Evolutionary conservation across 140 eudicot genomes (phyloP), one percentile per base, ranked within the genome.

Genomic region (Senecio squalidus): DNA sequence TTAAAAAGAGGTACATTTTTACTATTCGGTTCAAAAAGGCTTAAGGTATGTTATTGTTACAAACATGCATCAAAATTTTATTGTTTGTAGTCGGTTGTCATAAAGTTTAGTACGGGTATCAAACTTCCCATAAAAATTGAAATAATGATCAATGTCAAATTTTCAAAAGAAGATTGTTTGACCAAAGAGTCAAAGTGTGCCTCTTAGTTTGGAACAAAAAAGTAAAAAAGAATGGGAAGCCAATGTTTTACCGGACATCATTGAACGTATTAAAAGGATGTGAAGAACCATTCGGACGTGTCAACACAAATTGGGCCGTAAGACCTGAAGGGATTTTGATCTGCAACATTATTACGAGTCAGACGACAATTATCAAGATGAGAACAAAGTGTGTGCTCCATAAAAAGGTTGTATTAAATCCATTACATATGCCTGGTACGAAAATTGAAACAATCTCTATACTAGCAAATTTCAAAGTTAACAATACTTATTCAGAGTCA

Each of bases 321-420:
- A 80, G 71, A 45, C 99, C 99, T 4, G 84, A 34, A 40, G 96
- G 99, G 61, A 88, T 84, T 70, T 73, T 88, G 70, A 93, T 93
- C 96, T 93, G 94, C 77, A 67, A 81, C 14, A 72, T 18, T 52
- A 43, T 49, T 20, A 59, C 46, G 27, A 60, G 53, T 40, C 1
- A 46, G 21, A 16, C 23, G 51, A 58, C 17, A 25, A 23, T 40
- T 8, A 54, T 66, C 21, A 49, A 16, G 8, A 36, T 9, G 43
- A 36, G 22, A 45, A 45, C 25, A 17, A 15, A 45, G 2, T 15
- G n/a, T 18, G n/a, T 54, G 27, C 52, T 40, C n/a, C 8, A 29
- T 25, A 28, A 53, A 29, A 21, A 8, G 9, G 3, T 44, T 29
- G 16, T 24, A n/a, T n/a, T n/a, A n/a, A n/a, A n/a, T n/a, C n/a